Evolutionary conservation across 257 asterid species (phyloP).

Genomic region (Gardenia jasminoides): DNA sequence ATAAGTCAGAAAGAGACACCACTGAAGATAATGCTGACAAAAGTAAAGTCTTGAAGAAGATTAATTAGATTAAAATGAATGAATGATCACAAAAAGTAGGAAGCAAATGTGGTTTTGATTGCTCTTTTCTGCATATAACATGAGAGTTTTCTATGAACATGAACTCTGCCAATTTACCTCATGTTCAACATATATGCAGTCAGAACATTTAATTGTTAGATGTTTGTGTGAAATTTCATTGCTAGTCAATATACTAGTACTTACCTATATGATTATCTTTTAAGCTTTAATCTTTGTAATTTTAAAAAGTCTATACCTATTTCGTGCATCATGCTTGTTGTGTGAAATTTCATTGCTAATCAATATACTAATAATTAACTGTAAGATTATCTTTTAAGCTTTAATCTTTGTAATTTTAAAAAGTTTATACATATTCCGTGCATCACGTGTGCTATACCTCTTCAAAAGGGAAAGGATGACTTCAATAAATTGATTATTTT

Average conservation of each 20-base stretch:
- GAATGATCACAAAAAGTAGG: neutral
- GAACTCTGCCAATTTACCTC: neutral
- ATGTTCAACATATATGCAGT: neutral
- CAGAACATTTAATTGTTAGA: neutral
- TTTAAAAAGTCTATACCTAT: too few relatives aligned
- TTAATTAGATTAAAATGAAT: neutral
- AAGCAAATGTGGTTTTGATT: neutral
- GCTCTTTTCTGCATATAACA: neutral
- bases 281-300: too few relatives aligned
- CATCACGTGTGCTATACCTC: too few relatives aligned
- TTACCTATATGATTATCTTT: too few relatives aligned
- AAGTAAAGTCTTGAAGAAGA: neutral
- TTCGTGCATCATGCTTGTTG: too few relatives aligned
- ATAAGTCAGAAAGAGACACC: constrained; percentile 14
- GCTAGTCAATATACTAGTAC: neutral
- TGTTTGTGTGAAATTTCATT: neutral
- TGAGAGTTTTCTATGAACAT: neutral
- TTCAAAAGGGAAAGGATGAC: too few relatives aligned
- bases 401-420: too few relatives aligned
- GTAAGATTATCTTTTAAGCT: too few relatives aligned
- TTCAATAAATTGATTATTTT: too few relatives aligned
- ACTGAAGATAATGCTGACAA: neutral
- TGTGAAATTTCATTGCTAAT: neutral
- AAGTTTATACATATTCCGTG: too few relatives aligned
- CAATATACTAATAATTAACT: too few relatives aligned